Evolutionary conservation across 2,329 filamentous ascomycete species (phyloP), one percentile per base, ranked within the genome.

Genomic region (Zopfia rhizophila): DNA sequence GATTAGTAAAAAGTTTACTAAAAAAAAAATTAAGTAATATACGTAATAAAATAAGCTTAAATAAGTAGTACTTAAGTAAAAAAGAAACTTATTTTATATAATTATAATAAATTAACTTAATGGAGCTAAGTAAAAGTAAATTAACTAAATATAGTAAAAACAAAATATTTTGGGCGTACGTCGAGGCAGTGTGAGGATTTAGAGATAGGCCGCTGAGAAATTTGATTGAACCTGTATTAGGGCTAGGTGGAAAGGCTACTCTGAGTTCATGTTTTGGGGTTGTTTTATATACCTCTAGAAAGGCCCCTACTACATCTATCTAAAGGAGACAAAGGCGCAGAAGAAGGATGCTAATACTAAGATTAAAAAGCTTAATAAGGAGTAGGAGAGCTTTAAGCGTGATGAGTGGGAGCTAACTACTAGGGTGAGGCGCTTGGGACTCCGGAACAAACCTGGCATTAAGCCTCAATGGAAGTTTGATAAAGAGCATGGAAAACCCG

Each of bases 251-350:
- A 51, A 51, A 23, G 30, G 39, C 27, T 48, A 40, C 27, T 36
- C 35, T 45, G 28, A 52, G 33, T 55, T 55, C 30, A 55, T 55
- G 45, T 55, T 55, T 14, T 52, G 30, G 48, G 45, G 39, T n/a
- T 51, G 44, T 25, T 54, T 54, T 16, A 44, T 23, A 7, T 55
- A 50, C 21, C 5, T 53, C 17, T 41, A 38, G 27, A 42, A 42
- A 18, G 44, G 38, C 5, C 44, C 44, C 10, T 47, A 17, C 27
- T 25, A 47, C 22, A 42, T 41, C 22, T 47, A 42, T 18, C 10
- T 17, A n/a, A 30, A n/a, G 23, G 38, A 42, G 25, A 43, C 39
- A 30, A 11, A 8, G 4, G 14, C 10, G 17, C 25, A 43, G 16
- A 38, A 41, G 22, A 41, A 38, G 25, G 21, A 24, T 14, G 29